Evolutionary conservation across 2,329 filamentous ascomycete species (phyloP), one percentile per base, ranked within the genome.

Genomic region (Trichoderma breve): DNA sequence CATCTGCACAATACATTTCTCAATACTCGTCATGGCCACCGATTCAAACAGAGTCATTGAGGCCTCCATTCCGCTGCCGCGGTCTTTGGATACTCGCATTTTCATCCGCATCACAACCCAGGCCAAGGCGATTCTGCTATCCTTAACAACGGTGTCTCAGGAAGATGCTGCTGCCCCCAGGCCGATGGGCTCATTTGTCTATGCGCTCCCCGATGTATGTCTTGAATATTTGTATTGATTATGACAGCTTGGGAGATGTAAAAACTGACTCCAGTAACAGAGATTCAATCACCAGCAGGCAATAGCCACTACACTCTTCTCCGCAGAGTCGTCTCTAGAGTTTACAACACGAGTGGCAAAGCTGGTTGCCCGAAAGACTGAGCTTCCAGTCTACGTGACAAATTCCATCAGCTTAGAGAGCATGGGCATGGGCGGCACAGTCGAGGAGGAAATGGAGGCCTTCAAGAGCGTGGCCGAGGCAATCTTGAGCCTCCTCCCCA

Each of bases 371-470:
- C 89, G 90, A 69, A 91, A 89, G 76, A 88, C 91, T 32, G 84
- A 86, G 36, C 88, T 90, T 74, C 94, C 94, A 0, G 91, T 93
- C n/a, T 98, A 98, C 80, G 93, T 98, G 21, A 93, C 93, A 26
- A 97, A 93, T 79, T 97, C 94, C 39, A 90, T 97, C 77, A 93
- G 91, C 75, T 90, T 98, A 74, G 88, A 88, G 15, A 89, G 86
- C 77, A 87, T 91, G 6, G 92, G 91, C 2, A 88, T 94, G 77
- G 94, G 94, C 11, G 92, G 94, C 24, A 92, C 90, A 0, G 89
- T 95, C 7, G 95, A 98, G 79, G 96, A 98, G 84, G 95, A 98
- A 83, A 95, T 98, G 90, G 94, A 95, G 78, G 93, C 92, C 0
- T 91, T 98, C 76, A 90, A 88, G 77, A 88, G 87, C 74, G 89